These are phyloP conservation scores for Lichenothelia convexa DNA, from an alignment of 495 filamentous ascomycete genomes.

Conservation along the genomic window DNA sequence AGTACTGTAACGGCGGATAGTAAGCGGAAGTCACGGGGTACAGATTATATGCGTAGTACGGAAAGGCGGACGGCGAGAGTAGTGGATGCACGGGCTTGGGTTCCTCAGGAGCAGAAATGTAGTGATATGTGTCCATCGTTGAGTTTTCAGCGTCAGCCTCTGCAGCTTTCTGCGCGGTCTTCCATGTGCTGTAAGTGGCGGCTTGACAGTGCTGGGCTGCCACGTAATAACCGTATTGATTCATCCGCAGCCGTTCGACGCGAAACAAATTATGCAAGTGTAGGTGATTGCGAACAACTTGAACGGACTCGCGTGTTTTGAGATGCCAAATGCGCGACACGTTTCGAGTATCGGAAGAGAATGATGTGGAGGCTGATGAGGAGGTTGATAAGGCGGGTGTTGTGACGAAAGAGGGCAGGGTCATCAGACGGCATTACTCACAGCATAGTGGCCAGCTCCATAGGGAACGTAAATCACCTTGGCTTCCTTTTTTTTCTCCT, in stretches of 20 bases:
- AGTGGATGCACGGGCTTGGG: not conserved
- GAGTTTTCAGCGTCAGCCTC: not conserved
- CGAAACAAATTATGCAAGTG: not conserved
- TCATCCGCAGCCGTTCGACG: too few species aligned
- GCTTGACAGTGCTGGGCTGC: too few species aligned
- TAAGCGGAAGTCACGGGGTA: not conserved
- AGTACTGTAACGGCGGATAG: not conserved
- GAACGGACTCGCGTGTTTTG: too few species aligned
- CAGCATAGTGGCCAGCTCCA: not conserved
- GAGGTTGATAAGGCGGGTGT: not conserved
- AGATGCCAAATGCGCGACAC: too few species aligned
- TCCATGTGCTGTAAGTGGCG: too few species aligned
- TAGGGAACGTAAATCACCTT: not conserved
- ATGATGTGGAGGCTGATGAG: not conserved
- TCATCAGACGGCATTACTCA: not conserved
- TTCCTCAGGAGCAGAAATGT: not conserved
- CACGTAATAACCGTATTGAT: too few species aligned
- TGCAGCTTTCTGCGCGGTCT: too few species aligned
- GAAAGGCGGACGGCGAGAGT: not conserved
- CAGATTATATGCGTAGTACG: not conserved
- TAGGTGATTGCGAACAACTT: not conserved
- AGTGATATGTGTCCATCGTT: not conserved
- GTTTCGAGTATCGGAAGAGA: too few species aligned
- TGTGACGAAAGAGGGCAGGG: not conserved
- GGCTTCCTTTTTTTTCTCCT: slow-evolving; percentile 1